Base-by-base conservation (phyloP, 2,329 filamentous ascomycete species). In the Aspergillus fumigatiaffinis region DNA sequence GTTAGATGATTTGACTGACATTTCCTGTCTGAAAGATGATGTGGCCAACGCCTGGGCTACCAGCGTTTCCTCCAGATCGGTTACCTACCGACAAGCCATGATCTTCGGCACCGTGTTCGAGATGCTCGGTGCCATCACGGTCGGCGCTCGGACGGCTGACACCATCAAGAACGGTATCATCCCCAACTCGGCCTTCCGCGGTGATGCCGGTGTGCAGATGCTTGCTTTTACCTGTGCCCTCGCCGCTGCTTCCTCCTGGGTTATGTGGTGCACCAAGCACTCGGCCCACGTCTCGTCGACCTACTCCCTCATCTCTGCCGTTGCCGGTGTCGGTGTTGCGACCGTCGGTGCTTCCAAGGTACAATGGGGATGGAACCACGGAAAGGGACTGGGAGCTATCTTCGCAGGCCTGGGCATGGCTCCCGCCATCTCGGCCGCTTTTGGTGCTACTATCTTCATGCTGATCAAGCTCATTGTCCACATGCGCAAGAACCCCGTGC, bases 31-130 rank as follows among this genome's bases (percentile, higher is more conserved):
- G 21, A 4, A 5, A 72, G 70, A 92, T 75, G 90, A 92, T 88
- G 89, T 93, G 56, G 89, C 90, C 69, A 93, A 93, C 76, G 79
- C 89, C 52, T 92, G 88, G 87, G 89, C 89, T 7, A 92, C 90
- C 66, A 88, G 84, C 67, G 89, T 92, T 58, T 92, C 89, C 21
- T 92, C 89, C n/a, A 79, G 89, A 54, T 92, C 89, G 63, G 63
- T 72, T 57, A 67, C 68, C 25, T 72, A 72, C 46, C 63, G 69
- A 17, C 68, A 71, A 61, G 70, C 70, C 25, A 72, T 72, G 70
- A 44, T 72, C 21, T 67, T 88, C 50, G 84, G 85, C 50, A 82
- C 83, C 50, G 73, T 89, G 60, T 89, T 89, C 73, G 87, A 90
- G 72, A 79, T 89, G 73, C 73, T 84, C 50, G 87, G 87, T 50